Evolutionary conservation across 805 yeast species (phyloP), one percentile per base, ranked within the genome.

Genomic region (Yarrowia sp.): DNA sequence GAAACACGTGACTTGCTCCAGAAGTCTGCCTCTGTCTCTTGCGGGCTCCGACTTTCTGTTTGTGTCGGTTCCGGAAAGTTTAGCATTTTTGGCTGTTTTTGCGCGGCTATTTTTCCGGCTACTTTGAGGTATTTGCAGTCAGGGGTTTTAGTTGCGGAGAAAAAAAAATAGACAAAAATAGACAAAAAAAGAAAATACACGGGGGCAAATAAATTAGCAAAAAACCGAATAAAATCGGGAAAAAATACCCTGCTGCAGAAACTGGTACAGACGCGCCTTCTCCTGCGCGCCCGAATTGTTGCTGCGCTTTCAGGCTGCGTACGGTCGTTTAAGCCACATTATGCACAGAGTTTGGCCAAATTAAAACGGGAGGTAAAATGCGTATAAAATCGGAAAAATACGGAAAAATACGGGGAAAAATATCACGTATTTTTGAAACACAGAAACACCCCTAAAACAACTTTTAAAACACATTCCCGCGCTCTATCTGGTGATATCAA

Each of bases 1-100:
- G 24, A 5, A 26, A 26, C 54, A 48, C 54, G 54, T 48, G 54
- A 32, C 24, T 48, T 48, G 54, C 54, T 19, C 38, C 54, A 19
- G 26, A 48, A 48, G 26, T 30, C 52, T 8, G 7, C 7, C 36
- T 14, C 36, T 14, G 6, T 33, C 36, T 33, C 4, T 14, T 14
- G 7, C 36, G 3, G n/a, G 12, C n/a, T n/a, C n/a, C n/a, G n/a
- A n/a, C n/a, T n/a, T n/a, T n/a, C n/a, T n/a, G n/a, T n/a, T n/a
- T n/a, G n/a, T n/a, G n/a, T n/a, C n/a, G n/a, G n/a, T 35, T 35
- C 21, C 19, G 40, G 40, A 3, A 33, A 33, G 36, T 33, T 33
- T 33, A 33, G 3, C 8, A 8, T n/a, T 35, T n/a, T 35, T 8
- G 2, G n/a, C 16, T 14, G 3, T 11, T 14, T 16, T 33, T 14